phyloP scores from a whole-genome alignment of 2,329 filamentous ascomycete species.

The Fusarium virguliforme region DNA sequence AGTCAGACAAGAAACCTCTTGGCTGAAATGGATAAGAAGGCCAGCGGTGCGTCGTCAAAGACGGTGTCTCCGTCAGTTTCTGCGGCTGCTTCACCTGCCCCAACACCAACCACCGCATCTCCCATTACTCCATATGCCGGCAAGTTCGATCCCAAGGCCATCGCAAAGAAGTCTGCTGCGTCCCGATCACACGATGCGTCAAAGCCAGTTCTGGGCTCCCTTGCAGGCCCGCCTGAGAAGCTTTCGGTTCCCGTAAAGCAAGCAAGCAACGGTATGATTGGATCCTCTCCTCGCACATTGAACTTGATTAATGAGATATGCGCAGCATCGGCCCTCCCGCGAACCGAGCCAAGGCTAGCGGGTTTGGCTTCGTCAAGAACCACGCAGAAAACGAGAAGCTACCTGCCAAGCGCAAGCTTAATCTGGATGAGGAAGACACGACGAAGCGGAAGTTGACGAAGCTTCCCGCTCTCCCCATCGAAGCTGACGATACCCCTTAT shows the following conservation, averaged over 20 bases:
- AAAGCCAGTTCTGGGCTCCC: conserved; percentile 64
- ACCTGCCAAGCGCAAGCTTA: conserved; percentile 80
- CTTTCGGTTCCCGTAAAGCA: conserved; percentile 54
- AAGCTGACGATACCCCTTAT: conserved; percentile 74
- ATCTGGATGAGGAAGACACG: conserved; percentile 90
- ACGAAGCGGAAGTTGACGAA: conserved; percentile 91
- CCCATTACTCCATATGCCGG: conserved; percentile 77
- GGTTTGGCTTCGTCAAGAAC: conserved; percentile 85
- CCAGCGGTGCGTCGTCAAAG: conserved; percentile 63
- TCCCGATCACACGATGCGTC: conserved; percentile 70
- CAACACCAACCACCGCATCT: conserved; percentile 63
- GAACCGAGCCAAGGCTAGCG: conserved; percentile 81
- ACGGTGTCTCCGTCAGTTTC: conserved; percentile 68
- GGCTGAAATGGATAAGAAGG: conserved; percentile 82
- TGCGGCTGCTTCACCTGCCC: conserved; percentile 67
- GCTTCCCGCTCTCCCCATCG: conserved; percentile 82
- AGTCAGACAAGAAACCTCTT: conserved; percentile 78
- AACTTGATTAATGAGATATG: conserved; percentile 46
- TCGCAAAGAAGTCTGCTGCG: conserved; percentile 82
- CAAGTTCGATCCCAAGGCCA: conserved; percentile 90
- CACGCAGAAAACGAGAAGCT: conserved; percentile 76
- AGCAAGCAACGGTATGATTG: conserved; percentile 56
- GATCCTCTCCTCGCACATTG: background rate
- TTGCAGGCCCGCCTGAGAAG: conserved; percentile 61
- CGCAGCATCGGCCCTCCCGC: conserved; percentile 72